Percentiles rank a stretch among this genome's conserved stretches.
phyloP scores from a whole-genome alignment of 139 green algal genomes.

The Volvox reticuliferus region DNA sequence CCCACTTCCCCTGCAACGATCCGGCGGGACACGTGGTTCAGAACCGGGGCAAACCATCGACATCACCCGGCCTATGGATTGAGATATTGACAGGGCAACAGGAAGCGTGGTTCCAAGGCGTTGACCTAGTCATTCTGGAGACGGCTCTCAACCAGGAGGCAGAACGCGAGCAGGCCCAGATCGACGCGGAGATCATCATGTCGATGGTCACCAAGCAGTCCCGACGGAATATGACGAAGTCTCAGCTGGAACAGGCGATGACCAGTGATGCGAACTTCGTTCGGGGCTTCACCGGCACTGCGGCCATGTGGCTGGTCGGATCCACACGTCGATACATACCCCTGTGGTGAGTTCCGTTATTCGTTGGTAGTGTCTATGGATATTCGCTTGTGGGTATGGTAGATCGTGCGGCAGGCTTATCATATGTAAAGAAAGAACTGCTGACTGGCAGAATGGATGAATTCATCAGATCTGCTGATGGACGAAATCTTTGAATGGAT shows the following conservation, averaged over 20 bases:
- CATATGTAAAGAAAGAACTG: too few relatives aligned
- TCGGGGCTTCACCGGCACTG: background rate
- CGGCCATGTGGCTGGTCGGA: background rate
- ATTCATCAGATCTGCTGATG: too few relatives aligned
- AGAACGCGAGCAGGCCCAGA: background rate
- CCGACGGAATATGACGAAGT: background rate
- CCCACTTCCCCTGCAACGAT: background rate
- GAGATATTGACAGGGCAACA: background rate
- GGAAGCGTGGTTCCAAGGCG: background rate
- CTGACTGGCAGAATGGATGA: too few relatives aligned
- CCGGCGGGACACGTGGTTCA: background rate
- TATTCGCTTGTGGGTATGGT: background rate
- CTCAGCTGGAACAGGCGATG: too few relatives aligned
- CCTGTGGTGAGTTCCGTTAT: background rate
- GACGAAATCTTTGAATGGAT: too few relatives aligned
- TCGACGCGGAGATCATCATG: background rate
- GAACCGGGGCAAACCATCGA: background rate
- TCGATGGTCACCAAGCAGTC: background rate
- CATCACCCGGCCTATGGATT: background rate
- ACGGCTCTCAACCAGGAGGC: background rate
- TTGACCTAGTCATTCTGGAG: background rate
- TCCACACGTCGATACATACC: background rate
- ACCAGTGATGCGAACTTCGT: too few relatives aligned
- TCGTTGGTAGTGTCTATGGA: background rate
- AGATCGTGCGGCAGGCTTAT: too few relatives aligned